Conservation (phyloP, 225 moss, liverwort and hornwort genomes). For the Thuidium tamariscinum region DNA sequence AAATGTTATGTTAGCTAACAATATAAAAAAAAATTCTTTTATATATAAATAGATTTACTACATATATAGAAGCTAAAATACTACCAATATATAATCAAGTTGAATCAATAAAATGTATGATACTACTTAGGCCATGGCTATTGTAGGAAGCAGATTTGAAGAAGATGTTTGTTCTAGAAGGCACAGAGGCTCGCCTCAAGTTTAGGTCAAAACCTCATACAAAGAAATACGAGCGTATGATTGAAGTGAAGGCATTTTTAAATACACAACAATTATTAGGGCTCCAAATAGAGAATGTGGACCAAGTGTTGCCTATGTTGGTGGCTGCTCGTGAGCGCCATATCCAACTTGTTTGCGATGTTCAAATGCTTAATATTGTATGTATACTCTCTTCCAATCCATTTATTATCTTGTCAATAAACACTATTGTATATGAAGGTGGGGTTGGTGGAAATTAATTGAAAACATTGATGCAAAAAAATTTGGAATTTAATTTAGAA, state of each 20-base stretch:
- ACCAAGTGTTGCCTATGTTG: conserved; percentile 59
- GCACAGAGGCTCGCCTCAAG: conserved; percentile 32
- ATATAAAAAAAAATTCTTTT: too few relatives aligned
- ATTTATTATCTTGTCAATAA: rapidly evolving
- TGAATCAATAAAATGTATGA: background rate
- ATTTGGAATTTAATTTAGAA: background rate
- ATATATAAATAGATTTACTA: too few relatives aligned
- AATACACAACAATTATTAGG: conserved; percentile 48
- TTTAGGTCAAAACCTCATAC: conserved; percentile 74
- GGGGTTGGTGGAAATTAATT: too few relatives aligned
- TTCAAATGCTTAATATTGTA: conserved; percentile 66
- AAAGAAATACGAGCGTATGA: conserved; percentile 64
- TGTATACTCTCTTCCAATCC: background rate
- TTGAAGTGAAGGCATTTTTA: conserved; percentile 77
- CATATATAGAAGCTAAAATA: background rate
- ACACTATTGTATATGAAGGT: too few relatives aligned
- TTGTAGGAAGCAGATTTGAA: conserved; percentile 60
- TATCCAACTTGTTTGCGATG: conserved; percentile 50
- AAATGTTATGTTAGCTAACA: rapidly evolving
- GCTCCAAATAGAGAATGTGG: conserved; percentile 30
- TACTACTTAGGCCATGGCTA: background rate
- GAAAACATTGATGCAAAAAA: background rate
- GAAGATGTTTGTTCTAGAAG: conserved; percentile 67
- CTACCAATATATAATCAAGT: background rate
- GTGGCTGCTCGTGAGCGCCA: conserved; percentile 43